Evolutionary conservation across 345 rosid species (phyloP).

Genomic region (Clausena lansium): DNA sequence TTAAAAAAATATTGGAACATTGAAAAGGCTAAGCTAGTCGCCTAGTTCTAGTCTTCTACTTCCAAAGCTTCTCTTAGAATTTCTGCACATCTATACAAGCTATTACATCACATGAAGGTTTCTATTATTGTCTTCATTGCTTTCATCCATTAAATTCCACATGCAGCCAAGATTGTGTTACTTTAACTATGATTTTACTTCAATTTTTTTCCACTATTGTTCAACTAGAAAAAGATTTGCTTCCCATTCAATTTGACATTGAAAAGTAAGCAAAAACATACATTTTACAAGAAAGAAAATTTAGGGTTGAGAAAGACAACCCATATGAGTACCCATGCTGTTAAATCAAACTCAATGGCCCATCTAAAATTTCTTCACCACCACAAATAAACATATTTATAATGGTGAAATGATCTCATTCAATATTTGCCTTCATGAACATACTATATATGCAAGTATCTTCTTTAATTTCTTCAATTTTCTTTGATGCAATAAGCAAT

Average conservation of each 20-base stretch:
- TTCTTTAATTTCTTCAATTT: conserved; percentile 4
- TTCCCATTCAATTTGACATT: not conserved
- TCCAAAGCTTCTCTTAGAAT: not conserved
- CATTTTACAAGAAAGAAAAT: not conserved
- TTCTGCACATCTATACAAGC: not conserved
- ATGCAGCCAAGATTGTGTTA: conserved; percentile 13
- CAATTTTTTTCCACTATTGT: not conserved
- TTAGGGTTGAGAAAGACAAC: conserved; percentile 21
- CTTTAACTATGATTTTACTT: conserved; percentile 12
- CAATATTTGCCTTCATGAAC: conserved; percentile 8
- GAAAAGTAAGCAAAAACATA: not conserved
- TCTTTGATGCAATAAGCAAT: conserved; percentile 13
- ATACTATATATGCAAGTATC: conserved; percentile 19
- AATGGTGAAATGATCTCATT: not conserved
- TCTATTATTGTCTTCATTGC: not conserved
- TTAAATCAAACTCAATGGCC: conserved; percentile 31
- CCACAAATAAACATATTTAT: conserved; percentile 22
- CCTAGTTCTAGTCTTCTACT: not conserved
- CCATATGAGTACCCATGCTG: conserved; percentile 46
- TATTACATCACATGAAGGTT: conserved; percentile 11
- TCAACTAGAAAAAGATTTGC: conserved; percentile 14
- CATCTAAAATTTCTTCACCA: conserved; percentile 21
- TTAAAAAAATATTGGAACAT: not conserved
- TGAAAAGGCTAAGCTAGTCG: not conserved
- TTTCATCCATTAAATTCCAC: conserved; percentile 4